A percentile compares a stretch with the other conserved stretches of the same genome.
phyloP scores from a whole-genome alignment of 345 rosid species.

The Populus pruinosa region DNA sequence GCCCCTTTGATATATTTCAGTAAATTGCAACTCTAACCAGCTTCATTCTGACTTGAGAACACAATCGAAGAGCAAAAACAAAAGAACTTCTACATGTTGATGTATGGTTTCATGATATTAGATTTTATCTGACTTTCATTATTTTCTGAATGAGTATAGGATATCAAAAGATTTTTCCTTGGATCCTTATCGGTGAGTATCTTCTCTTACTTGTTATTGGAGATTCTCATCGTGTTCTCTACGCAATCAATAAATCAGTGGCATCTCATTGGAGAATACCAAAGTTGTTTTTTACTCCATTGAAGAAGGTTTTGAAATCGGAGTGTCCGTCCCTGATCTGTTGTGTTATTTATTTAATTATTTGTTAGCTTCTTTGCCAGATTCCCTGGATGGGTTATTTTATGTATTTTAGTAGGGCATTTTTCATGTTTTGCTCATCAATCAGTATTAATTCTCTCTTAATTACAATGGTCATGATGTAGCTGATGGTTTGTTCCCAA shows the following conservation, averaged over 20 bases:
- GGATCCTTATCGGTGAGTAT: constrained; percentile 12
- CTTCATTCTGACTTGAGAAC: not conserved
- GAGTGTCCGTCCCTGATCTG: not conserved
- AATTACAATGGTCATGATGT: not conserved
- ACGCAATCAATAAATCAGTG: constrained; percentile 20
- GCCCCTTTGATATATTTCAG: too few species aligned
- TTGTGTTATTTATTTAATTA: not conserved
- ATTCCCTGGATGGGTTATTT: not conserved
- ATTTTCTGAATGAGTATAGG: constrained; percentile 4
- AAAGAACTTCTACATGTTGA: not conserved
- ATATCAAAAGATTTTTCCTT: constrained; percentile 5
- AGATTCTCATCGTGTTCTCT: constrained; percentile 57
- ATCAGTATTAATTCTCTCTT: not conserved
- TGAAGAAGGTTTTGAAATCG: not conserved
- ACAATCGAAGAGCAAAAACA: not conserved
- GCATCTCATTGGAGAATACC: not conserved
- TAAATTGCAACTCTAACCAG: not conserved
- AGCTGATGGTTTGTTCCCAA: not conserved
- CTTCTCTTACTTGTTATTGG: constrained; percentile 53
- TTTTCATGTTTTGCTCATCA: not conserved
- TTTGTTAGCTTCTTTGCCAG: not conserved
- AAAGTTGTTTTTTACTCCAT: not conserved
- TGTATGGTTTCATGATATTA: not conserved
- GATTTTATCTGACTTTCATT: not conserved
- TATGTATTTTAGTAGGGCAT: not conserved